phyloP scores from a whole-genome alignment of 495 filamentous ascomycete genomes.

The Aspergillus ellipticus region DNA sequence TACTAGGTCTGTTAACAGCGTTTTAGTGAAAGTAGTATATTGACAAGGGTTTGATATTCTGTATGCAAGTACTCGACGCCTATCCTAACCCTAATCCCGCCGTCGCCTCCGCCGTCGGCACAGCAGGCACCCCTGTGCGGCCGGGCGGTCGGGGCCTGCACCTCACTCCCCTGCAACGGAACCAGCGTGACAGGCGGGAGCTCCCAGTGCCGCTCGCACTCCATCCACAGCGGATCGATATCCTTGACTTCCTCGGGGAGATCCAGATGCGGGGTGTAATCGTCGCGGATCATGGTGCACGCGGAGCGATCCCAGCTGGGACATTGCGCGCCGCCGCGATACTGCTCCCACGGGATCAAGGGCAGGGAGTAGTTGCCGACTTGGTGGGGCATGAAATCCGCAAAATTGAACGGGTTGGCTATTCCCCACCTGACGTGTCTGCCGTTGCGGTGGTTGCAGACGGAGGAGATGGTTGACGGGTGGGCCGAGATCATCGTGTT shows the following conservation, averaged over 20 bases:
- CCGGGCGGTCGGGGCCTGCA: no score
- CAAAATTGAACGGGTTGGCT: slow-evolving; percentile 24
- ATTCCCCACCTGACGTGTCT: slow-evolving; percentile 19
- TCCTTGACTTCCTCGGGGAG: slow-evolving; percentile 10
- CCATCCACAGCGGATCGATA: slow-evolving; percentile 15
- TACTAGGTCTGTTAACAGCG: no score
- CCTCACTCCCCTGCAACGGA: slow-evolving; percentile 8
- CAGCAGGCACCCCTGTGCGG: neutral
- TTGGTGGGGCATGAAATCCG: slow-evolving; percentile 20
- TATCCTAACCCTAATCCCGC: neutral
- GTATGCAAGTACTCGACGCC: no score
- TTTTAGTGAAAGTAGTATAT: no score
- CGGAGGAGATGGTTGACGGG: slow-evolving; percentile 15
- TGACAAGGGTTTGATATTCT: no score
- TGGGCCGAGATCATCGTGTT: slow-evolving; percentile 18
- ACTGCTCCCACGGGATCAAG: slow-evolving; percentile 24
- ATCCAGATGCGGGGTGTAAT: slow-evolving; percentile 13
- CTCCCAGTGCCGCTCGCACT: slow-evolving; percentile 16
- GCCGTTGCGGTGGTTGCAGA: slow-evolving; percentile 22
- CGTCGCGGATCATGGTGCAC: slow-evolving; percentile 24
- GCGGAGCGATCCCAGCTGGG: slow-evolving; percentile 9
- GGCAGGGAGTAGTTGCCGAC: slow-evolving; percentile 20
- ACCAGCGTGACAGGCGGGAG: slow-evolving; percentile 21
- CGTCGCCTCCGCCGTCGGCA: neutral
- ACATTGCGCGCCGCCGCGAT: slow-evolving; percentile 23